These are phyloP conservation scores for Globisporangium parvum DNA, from an alignment of 352 stramenopile genomes.

Conservation along the genomic window DNA sequence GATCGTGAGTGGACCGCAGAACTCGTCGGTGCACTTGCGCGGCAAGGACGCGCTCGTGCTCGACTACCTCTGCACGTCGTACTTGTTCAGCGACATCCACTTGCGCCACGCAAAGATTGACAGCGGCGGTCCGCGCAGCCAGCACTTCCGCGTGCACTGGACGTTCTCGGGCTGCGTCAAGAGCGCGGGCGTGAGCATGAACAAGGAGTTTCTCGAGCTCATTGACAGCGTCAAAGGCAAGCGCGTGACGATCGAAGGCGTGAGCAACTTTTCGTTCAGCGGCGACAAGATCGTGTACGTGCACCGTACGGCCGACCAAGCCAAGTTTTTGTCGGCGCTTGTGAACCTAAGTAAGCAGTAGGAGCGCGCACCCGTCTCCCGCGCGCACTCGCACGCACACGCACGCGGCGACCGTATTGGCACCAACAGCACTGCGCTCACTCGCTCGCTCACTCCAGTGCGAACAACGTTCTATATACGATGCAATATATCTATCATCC, in stretches of 20 bases:
- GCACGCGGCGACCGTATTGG: too few species aligned
- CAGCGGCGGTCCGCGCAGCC: conserved; percentile 71
- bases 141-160: conserved; percentile 86
- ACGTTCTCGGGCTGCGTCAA: conserved; percentile 71
- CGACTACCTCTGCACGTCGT: conserved; percentile 85
- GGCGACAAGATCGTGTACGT: conserved; percentile 88
- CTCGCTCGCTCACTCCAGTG: too few species aligned
- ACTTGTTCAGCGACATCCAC: conserved; percentile 70
- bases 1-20: conserved; percentile 82
- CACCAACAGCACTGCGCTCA: too few species aligned
- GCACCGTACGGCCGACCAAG: conserved; percentile 82
- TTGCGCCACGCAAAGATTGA: conserved; percentile 79
- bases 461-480: too few species aligned
- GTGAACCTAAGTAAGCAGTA: conserved; percentile 76
- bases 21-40: conserved; percentile 76
- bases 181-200: conserved; percentile 76
- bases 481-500: neutral
- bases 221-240: conserved; percentile 79
- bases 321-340: conserved; percentile 80
- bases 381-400: neutral
- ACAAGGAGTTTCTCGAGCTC: conserved; percentile 84
- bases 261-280: conserved; percentile 86
- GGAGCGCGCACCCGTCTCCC: neutral
- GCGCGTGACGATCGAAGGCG: conserved; percentile 75
- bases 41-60: conserved; percentile 80